phyloP scores from a whole-genome alignment of 441 rosid species.

The Gossypium lobatum region DNA sequence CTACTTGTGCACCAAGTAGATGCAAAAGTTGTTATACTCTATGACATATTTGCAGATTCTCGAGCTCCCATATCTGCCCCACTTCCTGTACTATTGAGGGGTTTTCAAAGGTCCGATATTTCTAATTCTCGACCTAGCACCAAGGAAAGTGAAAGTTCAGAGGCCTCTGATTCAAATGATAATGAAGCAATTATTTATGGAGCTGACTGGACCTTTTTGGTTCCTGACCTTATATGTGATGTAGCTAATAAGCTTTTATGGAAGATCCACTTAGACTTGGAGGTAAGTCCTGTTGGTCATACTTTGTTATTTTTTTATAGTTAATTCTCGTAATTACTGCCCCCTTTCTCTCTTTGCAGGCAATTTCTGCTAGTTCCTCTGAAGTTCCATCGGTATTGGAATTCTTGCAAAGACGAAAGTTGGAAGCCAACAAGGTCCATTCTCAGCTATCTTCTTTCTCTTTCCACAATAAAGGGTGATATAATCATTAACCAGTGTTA shows the following conservation, averaged over 20 bases:
- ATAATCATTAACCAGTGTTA: conserved; percentile 13
- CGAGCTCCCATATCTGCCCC: conserved; percentile 98
- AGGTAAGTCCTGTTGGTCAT: conserved; percentile 44
- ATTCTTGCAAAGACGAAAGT: conserved; percentile 83
- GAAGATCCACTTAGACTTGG: conserved; percentile 89
- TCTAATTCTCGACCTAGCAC: conserved; percentile 38
- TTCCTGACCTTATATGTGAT: conserved; percentile 86
- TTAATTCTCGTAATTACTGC: not conserved
- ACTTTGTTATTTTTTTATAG: not conserved
- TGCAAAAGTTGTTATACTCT: conserved; percentile 87
- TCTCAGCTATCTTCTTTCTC: not conserved
- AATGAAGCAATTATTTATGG: conserved; percentile 60
- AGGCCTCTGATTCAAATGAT: conserved; percentile 39
- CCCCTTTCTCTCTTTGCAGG: conserved; percentile 43
- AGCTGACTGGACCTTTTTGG: conserved; percentile 87
- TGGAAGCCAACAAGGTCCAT: conserved; percentile 84
- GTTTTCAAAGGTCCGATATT: conserved; percentile 49
- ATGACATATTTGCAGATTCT: conserved; percentile 85
- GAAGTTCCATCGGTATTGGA: conserved; percentile 82
- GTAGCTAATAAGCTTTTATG: conserved; percentile 65
- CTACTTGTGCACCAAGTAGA: conserved; percentile 96
- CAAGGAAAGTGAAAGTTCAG: conserved; percentile 49
- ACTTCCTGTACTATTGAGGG: conserved; percentile 81
- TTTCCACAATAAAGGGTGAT: not conserved
- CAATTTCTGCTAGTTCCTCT: conserved; percentile 91